Base-by-base conservation (phyloP, 2,329 filamentous ascomycete genomes). In the Coniella lustricola region DNA sequence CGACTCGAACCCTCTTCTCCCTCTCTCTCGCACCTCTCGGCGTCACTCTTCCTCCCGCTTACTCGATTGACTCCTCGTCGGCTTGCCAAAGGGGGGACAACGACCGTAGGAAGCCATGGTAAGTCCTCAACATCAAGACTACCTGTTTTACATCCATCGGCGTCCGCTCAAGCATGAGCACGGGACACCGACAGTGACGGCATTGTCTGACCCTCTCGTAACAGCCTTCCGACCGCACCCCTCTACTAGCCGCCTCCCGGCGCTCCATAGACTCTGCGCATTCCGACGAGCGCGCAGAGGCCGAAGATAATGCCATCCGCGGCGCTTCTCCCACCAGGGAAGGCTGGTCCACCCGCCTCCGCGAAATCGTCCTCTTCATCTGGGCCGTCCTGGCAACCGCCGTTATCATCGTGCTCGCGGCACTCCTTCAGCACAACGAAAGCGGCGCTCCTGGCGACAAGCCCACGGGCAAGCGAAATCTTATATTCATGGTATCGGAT, bases 401-500 rank as follows among this genome's bases (percentile, higher is more conserved):
- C 7, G 78, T 79, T 39, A 82, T 95, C 44, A 81, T 95, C 56
- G 71, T 95, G 29, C 75, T 95, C 17, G 87, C 87, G 3, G 85
- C 93, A n/a, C 74, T 74, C 68, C 68, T 87, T 14, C 86, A 88
- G 61, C 88, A 95, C 65, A 77, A 81, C 58, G 74, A 81, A 53
- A 70, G 76, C 48, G 75, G 72, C 10, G 57, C 64, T 35, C 59
- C 55, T 49, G 62, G 62, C 43, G 49, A 61, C 54, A 44, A 60
- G 56, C 49, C 63, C 59, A 21, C 60, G 53, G 80, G 82, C 45
- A 98, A 97, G 74, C 80, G 88, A 47, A 98, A 97, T 67, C 75
- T 98, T 46, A 85, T 98, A 59, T 97, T 98, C 73, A 98, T 98
- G 93, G 91, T 98, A 33, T 95, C 89, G 1, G 93, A 98, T 65